Base-by-base conservation (phyloP, 176 grass and related monocot species). In the Carex littledalei region DNA sequence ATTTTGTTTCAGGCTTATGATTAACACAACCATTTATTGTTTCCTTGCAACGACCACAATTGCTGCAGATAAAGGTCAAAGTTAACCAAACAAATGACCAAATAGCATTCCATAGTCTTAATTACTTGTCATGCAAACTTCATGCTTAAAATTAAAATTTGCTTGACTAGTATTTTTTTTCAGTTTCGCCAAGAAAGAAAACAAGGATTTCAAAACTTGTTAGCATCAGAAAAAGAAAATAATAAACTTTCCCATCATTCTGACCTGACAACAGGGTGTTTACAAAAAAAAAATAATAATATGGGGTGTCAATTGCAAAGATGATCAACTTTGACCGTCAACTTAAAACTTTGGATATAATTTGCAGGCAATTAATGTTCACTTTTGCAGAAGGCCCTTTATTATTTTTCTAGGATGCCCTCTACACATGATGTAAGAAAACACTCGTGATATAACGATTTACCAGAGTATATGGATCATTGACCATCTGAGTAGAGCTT, bases 401-500 rank as follows among this genome's bases (percentile, higher is more conserved):
- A 56, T 14, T 56, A 18, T 56, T 78, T 29, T 78, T 16, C 43
- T 56, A 57, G 56, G 14, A 56, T 24, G 22, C 49, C 16, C 74
- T 78, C 32, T 31, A 57, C 17, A 52, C 22, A 78, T 17, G 52
- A 78, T 55, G 52, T 15, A 78, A 24, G 9, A 43, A 52, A 5
- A 17, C 24, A 3, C 10, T 56, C 6, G 18, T 21, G 57, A 63
- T 63, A 78, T 12, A 45, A 83, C 15, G 49, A 69, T 84, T 58
- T 93, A 98, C 95, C 90, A 98, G 93, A 80, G 95, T 98, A 50
- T 94, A 98, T 84, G 95, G 95, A 84, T 98, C 95, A 14, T 98
- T 94, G 66, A 98, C 82, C 95, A 98, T 98, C 84, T 98, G 95
- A 18, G 92, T 91, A 74, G 95, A 93, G 85, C 95, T 98, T 58